phyloP scores from a whole-genome alignment of 176 grass and related monocot species.

The Poa pratensis region DNA sequence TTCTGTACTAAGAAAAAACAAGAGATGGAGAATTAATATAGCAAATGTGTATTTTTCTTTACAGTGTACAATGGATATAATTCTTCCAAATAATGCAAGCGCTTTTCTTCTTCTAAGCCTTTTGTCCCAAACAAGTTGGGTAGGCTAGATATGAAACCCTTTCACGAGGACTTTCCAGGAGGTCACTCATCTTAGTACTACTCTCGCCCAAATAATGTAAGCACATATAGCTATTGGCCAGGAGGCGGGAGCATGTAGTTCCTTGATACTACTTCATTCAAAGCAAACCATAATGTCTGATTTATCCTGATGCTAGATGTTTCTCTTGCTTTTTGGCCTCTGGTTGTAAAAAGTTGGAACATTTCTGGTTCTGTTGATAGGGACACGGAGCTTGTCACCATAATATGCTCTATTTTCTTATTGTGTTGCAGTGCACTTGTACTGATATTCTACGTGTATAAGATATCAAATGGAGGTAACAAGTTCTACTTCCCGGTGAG shows the following conservation, averaged over 20 bases:
- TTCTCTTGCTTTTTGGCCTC: not conserved
- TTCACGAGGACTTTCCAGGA: too few relatives aligned
- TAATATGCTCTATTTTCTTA: slow-evolving; percentile 1
- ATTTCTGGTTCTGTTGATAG: not conserved
- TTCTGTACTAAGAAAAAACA: not conserved
- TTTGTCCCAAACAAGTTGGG: too few relatives aligned
- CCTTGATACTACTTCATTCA: not conserved
- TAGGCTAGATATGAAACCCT: too few relatives aligned
- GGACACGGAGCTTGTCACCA: not conserved
- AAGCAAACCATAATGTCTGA: not conserved
- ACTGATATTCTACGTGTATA: slow-evolving; percentile 83
- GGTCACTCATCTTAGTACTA: too few relatives aligned
- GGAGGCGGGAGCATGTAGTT: not conserved
- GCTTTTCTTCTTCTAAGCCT: too few relatives aligned
- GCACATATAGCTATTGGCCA: too few relatives aligned
- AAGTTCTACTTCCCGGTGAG: slow-evolving; percentile 49
- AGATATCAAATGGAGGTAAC: slow-evolving; percentile 65
- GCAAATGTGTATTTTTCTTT: not conserved
- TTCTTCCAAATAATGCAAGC: slow-evolving; percentile 5
- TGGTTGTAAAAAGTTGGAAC: not conserved
- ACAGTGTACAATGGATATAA: not conserved
- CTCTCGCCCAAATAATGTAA: too few relatives aligned
- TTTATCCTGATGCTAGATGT: not conserved
- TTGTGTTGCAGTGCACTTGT: slow-evolving; percentile 67
- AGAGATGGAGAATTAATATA: not conserved